Evolutionary conservation across 2,329 filamentous ascomycete genomes (phyloP), one percentile per base, ranked within the genome.

Genomic region (Ascosphaera aggregata): DNA sequence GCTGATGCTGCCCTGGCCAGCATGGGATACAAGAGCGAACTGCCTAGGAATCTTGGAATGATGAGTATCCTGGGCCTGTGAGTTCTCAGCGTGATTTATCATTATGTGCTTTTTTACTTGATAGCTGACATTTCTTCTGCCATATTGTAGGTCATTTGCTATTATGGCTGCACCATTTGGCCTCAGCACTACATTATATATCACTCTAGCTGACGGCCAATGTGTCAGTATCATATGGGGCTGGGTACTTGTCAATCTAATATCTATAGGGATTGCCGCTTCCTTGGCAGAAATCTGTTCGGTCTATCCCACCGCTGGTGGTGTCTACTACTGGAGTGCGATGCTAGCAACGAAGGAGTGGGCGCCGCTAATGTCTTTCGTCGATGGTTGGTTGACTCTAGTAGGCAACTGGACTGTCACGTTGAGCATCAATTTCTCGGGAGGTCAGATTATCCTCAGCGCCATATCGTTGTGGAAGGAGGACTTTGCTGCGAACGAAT

Each of bases 101-200:
- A n/a, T n/a, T 27, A 27, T 11, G 22, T 27, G 5, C 7, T 27
- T 27, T 11, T 27, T 7, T 27, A 11, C 11, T 27, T 27, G 7
- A 11, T 27, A 11, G 18, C 27, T 35, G 34, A 37, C 19, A 20
- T 24, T 22, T 35, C 15, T n/a, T 49, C 37, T 47, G 31, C 35
- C 37, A 11, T 31, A 27, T 31, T 44, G 43, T 44, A 63, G 60
- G 45, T 77, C 73, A 35, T 80, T 80, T 50, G 76, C 75, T 39
- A 80, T 81, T 53, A 80, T 80, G 73, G 75, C 75, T 9, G 73
- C 73, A 9, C 73, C 73, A 1, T 77, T 73, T 46, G 75, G 75
- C 27, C 61, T 79, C 30, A 70, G 64, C 20, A 79, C 76, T 13
- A 80, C 75, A 1, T 61, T 80, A 44, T 73, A 70, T 55, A 75